These are phyloP conservation scores for Bolboschoenus planiculmis DNA, from an alignment of 176 grass and related monocot species.

Conservation along the genomic window DNA sequence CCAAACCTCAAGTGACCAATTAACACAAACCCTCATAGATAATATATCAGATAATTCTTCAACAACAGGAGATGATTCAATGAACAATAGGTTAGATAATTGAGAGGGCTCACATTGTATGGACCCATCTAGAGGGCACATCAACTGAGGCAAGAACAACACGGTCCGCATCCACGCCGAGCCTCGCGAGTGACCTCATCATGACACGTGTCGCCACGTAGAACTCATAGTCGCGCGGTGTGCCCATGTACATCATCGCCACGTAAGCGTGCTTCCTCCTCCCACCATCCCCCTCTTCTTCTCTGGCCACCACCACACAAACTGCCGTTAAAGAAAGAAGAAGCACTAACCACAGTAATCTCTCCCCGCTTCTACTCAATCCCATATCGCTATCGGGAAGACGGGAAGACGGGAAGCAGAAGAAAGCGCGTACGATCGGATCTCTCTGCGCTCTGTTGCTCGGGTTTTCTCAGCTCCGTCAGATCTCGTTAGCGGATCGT, in stretches of 20 bases:
- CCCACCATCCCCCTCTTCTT: constrained; percentile 10
- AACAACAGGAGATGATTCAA: not conserved
- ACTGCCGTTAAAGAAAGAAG: not conserved
- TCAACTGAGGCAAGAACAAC: constrained; percentile 81
- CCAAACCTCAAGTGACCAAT: not conserved
- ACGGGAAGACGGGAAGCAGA: too few relatives aligned
- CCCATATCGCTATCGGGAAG: constrained; percentile 31
- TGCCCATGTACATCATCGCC: constrained; percentile 98
- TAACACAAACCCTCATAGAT: constrained; percentile 1
- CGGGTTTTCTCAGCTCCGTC: not conserved
- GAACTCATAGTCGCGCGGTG: constrained; percentile 89
- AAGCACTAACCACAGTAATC: constrained; percentile 26
- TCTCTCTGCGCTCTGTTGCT: not conserved
- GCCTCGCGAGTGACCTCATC: constrained; percentile 59
- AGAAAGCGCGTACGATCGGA: not conserved
- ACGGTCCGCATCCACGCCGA: constrained; percentile 50
- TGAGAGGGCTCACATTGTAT: constrained; percentile 40
- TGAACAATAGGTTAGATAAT: not conserved
- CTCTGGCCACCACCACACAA: not conserved
- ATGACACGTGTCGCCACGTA: constrained; percentile 91
- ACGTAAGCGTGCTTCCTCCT: constrained; percentile 53
- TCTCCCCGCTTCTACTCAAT: constrained; percentile 8
- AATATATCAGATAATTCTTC: too few relatives aligned
- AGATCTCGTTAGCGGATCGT: constrained; percentile 21
- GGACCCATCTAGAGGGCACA: constrained; percentile 62